These are phyloP conservation scores for Penicillium samsonianum DNA, from an alignment of 495 filamentous ascomycete species.

Conservation along the genomic window DNA sequence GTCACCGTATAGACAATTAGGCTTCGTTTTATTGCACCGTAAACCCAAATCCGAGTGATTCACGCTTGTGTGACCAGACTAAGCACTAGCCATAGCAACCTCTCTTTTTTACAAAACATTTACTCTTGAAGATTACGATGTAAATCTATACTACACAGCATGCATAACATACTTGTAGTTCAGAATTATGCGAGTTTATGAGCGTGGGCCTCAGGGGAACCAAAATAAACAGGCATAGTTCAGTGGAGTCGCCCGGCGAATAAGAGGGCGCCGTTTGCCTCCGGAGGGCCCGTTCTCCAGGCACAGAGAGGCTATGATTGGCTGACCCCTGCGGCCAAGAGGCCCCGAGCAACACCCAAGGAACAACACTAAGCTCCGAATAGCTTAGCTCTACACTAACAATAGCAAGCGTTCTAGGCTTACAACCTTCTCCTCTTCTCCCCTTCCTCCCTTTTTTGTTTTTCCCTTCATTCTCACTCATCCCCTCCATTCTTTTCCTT, in stretches of 20 bases:
- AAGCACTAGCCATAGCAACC: not conserved
- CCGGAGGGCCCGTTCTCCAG: constrained; percentile 9
- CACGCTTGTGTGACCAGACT: not conserved
- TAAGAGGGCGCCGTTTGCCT: not conserved
- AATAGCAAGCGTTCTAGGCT: constrained; percentile 18
- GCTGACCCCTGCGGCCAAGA: not conserved
- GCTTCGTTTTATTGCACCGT: not conserved
- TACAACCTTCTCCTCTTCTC: constrained; percentile 23
- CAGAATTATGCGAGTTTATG: not conserved
- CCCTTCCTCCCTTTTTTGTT: constrained; percentile 43
- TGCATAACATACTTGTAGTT: not conserved
- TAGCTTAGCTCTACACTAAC: constrained; percentile 11
- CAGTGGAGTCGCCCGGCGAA: not conserved
- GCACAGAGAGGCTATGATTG: constrained; percentile 3
- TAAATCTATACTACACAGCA: not conserved
- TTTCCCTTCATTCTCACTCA: constrained; percentile 51
- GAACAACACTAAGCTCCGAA: constrained; percentile 2
- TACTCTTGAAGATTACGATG: not conserved
- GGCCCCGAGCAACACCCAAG: constrained; percentile 8
- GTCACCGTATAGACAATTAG: not conserved
- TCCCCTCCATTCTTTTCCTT: constrained; percentile 41
- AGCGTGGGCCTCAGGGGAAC: constrained; percentile 6
- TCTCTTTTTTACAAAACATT: not conserved
- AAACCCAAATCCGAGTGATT: not conserved
- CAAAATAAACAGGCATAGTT: constrained; percentile 10